Percentiles rank a stretch among this genome's conserved stretches.
phyloP scores from a whole-genome alignment of 2,329 filamentous ascomycete species.

The Samsoniella hepiali region DNA sequence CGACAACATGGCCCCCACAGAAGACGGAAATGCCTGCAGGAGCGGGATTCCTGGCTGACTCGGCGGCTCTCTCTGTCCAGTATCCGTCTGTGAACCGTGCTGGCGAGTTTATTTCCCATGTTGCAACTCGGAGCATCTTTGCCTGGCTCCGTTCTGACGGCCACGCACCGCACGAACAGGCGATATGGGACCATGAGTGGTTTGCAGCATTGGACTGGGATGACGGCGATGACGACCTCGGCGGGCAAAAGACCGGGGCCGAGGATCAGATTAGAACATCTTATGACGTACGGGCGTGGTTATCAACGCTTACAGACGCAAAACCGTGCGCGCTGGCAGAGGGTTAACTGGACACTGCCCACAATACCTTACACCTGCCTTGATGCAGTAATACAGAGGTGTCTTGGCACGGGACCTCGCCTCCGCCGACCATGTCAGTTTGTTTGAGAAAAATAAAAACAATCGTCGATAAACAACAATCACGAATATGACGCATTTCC shows the following conservation, averaged over 20 bases:
- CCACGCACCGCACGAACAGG: slow-evolving; percentile 23
- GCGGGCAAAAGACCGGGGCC: not conserved
- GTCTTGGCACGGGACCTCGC: not conserved
- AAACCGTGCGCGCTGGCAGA: too few species aligned
- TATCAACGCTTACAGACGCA: not conserved
- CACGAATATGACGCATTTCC: too few species aligned
- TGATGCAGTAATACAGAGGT: not conserved
- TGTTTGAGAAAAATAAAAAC: too few species aligned
- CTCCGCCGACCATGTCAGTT: not conserved
- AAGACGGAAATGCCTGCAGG: not conserved
- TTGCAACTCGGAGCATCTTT: slow-evolving; percentile 30
- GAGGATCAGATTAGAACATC: not conserved
- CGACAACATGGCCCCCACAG: not conserved
- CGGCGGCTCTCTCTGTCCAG: not conserved
- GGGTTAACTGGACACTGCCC: not conserved
- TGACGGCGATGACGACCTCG: slow-evolving; percentile 20
- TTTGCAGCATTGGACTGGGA: slow-evolving; percentile 25
- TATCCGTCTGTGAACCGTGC: slow-evolving; percentile 20
- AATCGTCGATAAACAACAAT: too few species aligned
- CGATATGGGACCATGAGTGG: slow-evolving; percentile 25
- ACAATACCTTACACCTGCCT: not conserved
- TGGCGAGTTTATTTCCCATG: slow-evolving; percentile 26
- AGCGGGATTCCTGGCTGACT: not conserved
- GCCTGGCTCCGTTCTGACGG: slow-evolving; percentile 29
- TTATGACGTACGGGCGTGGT: not conserved